Evolutionary conservation across 345 rosid species (phyloP), one percentile per base, ranked within the genome.

Genomic region (Rhizophora apiculata): DNA sequence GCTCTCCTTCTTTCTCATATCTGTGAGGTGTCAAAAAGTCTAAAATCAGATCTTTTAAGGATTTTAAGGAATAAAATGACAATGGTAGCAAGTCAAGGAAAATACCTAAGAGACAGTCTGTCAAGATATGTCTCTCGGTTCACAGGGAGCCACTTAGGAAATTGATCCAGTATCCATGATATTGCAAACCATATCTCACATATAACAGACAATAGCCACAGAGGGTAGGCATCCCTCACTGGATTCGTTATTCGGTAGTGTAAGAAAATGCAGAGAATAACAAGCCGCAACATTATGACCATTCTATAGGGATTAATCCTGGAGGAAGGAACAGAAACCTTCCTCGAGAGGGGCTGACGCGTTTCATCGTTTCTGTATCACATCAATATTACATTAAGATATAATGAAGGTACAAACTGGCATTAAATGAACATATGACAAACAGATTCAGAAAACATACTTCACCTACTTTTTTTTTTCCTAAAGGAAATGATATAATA

Each of bases 171-270:
- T 62, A 79, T 74, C 82, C 82, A 79, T 15, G 82, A 79, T 19
- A 79, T 67, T 58, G 82, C 82, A 67, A 79, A 79, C 82, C 82
- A 79, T 22, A 79, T 74, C 73, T 79, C 79, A 51, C 82, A 79
- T 6, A 79, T 79, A 31, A 79, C 79, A 62, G 79, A 79, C 59
- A 71, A 63, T 43, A 79, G 54, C 79, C 79, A 79, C 65, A 79
- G 34, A 27, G 76, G 30, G 62, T 70, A 79, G 39, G 82, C 82
- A 51, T 79, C 37, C 31, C 4, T 48, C 58, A 79, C 82, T 1
- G 82, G 82, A 37, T 79, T 74, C 57, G 82, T 74, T 57, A 74
- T 27, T 15, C 82, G 76, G 69, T 79, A 79, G 69, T 79, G 82
- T 26, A 79, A 68, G 68, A 79, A 79, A 8, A 79, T 63, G 73